These are phyloP conservation scores for Trametopsis cervina DNA, from an alignment of 768 basidiomycete genomes.

Conservation along the genomic window DNA sequence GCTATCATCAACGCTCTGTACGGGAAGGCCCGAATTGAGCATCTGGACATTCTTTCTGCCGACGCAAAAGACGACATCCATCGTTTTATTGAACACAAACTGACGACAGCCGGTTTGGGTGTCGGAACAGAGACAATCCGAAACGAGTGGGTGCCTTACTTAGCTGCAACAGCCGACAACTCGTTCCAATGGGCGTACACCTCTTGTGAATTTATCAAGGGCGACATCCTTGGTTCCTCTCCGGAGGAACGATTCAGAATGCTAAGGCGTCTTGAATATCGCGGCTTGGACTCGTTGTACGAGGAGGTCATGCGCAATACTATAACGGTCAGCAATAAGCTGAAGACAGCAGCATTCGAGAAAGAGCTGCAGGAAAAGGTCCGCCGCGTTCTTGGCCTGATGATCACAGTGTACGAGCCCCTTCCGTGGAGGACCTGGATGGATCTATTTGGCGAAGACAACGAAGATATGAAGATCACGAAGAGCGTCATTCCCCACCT, in stretches of 20 bases:
- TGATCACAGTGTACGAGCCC: too few species aligned
- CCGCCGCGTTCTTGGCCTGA: too few species aligned
- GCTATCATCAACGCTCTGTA: slow-evolving; percentile 1
- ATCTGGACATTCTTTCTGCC: neutral
- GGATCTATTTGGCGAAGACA: too few species aligned
- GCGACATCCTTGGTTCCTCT: neutral
- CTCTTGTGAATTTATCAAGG: slow-evolving; percentile 1
- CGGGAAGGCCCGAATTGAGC: neutral
- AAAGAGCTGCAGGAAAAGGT: too few species aligned
- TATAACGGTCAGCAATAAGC: too few species aligned
- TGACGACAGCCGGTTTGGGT: neutral
- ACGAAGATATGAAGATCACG: too few species aligned
- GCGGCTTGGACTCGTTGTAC: slow-evolving; percentile 1
- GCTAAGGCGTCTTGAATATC: too few species aligned
- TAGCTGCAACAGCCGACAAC: neutral
- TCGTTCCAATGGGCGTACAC: slow-evolving; percentile 7
- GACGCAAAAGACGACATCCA: neutral
- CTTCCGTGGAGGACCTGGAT: too few species aligned
- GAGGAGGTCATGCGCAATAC: neutral
- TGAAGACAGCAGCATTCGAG: too few species aligned
- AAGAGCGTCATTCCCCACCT: too few species aligned
- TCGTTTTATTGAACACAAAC: neutral
- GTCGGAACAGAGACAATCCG: neutral
- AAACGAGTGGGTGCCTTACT: neutral
- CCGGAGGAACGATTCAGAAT: neutral